Base-by-base conservation (phyloP, 768 basidiomycete genomes). In the Basidioascus undulatus region DNA sequence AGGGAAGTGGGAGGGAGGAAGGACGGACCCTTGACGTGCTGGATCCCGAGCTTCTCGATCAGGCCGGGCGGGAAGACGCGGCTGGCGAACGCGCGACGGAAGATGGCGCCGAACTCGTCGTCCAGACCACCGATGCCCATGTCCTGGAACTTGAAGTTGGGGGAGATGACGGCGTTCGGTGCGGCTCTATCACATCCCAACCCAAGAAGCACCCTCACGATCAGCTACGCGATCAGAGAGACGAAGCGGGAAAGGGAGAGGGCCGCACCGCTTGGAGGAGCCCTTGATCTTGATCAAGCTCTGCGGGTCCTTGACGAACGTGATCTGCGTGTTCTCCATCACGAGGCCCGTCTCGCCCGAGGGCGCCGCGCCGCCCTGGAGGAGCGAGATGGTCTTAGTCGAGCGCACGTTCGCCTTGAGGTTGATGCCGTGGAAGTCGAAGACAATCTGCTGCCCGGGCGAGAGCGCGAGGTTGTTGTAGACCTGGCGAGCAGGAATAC, bases 81-180 rank as follows among this genome's bases (percentile, higher is more conserved):
- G 36, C 79, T 83, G 0, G 92, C 87, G 55, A 98, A 98, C 0
- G 92, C 92, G 53, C 92, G 78, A 55, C 92, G 80, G 66, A 98
- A 98, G 53, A 98, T 98, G 32, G 83, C 75, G 42, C 72, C 72
- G 55, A 98, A 98, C 55, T 98, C 92, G 7, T 71, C 65, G 57
- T 98, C 92, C 26, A 98, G 65, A 53, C 92, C 92, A 53, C 92
- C 92, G 52, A 98, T 96, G 15, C 92, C 92, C 89, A 98, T 96
- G 57, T 98, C 92, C 53, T 89, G 81, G 47, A 98, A 98, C 59
- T 92, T 96, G 70, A 98, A 98, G 60, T 94, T 94, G 1, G 92
- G 84, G 0, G 84, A 75, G 9, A 98, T 68, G 49, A 98, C 89
- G 1, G 92, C 84, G 55, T 94, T 96, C 6, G 86, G 72, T 5